Evolutionary conservation across 768 basidiomycete genomes (phyloP).

Genomic region (Serendipita sp.): DNA sequence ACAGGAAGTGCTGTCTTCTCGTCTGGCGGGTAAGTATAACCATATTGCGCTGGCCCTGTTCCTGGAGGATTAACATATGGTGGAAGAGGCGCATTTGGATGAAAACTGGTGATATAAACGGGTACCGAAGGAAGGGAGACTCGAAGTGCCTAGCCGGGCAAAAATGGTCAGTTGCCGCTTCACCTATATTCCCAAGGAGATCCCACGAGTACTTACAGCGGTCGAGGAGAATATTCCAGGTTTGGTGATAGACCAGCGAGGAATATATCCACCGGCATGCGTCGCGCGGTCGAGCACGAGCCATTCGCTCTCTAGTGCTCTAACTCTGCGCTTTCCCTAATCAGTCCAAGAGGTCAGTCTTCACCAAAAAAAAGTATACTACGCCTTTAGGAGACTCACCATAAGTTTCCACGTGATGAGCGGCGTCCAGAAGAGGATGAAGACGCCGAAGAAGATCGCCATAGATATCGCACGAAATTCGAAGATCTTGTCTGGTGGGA

Average conservation of each 20-base stretch:
- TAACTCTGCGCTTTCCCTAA: not conserved
- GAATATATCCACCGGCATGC: not conserved
- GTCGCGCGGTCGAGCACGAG: not conserved
- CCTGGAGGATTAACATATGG: not conserved
- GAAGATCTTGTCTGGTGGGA: conserved; percentile 13
- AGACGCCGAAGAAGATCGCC: conserved; percentile 22
- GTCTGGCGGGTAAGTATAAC: conserved; percentile 1
- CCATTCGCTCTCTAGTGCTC: not conserved
- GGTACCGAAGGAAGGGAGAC: not conserved
- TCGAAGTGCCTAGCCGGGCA: not conserved
- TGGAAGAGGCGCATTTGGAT: not conserved
- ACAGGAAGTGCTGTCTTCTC: not conserved
- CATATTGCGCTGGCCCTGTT: not conserved
- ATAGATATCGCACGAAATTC: conserved; percentile 24
- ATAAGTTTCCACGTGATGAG: conserved; percentile 31
- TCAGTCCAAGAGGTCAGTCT: not conserved
- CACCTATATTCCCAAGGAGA: not conserved
- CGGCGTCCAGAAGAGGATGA: conserved; percentile 26
- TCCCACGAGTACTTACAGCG: not conserved
- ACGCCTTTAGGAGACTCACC: conserved; percentile 16
- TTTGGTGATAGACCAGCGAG: not conserved
- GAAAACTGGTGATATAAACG: not conserved
- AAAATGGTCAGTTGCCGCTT: not conserved
- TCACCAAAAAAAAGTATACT: not conserved
- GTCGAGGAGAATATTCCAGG: not conserved